A percentile compares a stretch with the other conserved stretches of the same genome.
Evolutionary conservation across 164 flowering plant genomes (phyloP).

Genomic region (Malania oleifera): DNA sequence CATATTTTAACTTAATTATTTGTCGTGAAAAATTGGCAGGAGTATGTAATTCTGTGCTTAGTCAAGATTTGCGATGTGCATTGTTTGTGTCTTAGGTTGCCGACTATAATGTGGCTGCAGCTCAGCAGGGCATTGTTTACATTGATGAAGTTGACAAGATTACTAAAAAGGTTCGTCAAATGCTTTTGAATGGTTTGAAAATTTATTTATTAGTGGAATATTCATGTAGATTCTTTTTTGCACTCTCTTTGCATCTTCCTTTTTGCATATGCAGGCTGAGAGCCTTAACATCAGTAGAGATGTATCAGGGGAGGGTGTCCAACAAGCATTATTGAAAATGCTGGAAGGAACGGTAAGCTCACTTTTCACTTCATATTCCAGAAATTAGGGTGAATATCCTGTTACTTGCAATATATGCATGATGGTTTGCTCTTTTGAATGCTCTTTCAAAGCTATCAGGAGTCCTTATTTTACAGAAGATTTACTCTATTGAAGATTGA

Average conservation of each 20-base stretch:
- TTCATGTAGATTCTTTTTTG: background rate
- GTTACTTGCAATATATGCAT: no score
- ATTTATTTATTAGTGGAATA: background rate
- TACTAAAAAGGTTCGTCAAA: conserved; percentile 67
- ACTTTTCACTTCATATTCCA: background rate
- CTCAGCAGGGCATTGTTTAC: conserved; percentile 96
- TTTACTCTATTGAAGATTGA: background rate
- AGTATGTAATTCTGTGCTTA: background rate
- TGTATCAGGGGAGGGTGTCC: conserved; percentile 98
- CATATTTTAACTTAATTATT: background rate
- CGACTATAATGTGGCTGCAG: conserved; percentile 88
- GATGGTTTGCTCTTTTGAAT: no score
- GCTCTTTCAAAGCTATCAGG: no score
- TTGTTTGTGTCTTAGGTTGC: conserved; percentile 50
- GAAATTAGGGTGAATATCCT: background rate
- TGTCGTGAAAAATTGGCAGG: background rate
- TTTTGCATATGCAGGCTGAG: conserved; percentile 64
- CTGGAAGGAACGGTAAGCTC: conserved; percentile 93
- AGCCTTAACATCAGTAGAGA: conserved; percentile 86
- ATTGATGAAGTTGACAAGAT: conserved; percentile 99
- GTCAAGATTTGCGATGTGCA: background rate
- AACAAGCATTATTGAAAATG: conserved; percentile 94
- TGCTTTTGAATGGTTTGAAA: background rate
- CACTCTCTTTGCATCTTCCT: conserved; percentile 1
- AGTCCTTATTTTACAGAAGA: no score